These are phyloP conservation scores for Rhodocollybia butyracea DNA, from an alignment of 768 basidiomycete genomes.

Conservation along the genomic window DNA sequence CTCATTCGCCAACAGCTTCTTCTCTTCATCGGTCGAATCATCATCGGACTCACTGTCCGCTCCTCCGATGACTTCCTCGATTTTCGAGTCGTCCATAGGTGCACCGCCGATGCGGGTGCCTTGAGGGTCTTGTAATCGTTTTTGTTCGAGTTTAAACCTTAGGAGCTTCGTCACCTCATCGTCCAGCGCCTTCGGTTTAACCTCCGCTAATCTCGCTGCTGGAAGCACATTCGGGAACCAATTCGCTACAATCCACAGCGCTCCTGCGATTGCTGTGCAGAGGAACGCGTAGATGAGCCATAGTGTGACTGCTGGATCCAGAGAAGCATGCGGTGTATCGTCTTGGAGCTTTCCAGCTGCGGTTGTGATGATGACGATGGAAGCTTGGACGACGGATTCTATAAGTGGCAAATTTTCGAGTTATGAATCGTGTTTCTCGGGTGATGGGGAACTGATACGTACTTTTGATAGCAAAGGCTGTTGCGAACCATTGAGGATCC, in stretches of 20 bases:
- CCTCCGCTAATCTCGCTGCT: constrained; percentile 35
- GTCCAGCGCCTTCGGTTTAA: constrained; percentile 25
- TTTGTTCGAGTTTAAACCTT: too few relatives aligned
- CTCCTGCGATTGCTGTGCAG: constrained; percentile 30
- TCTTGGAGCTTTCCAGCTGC: constrained; percentile 40
- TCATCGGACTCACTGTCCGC: neutral
- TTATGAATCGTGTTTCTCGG: neutral
- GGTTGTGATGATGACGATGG: constrained; percentile 40
- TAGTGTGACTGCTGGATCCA: constrained; percentile 32
- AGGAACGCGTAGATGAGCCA: constrained; percentile 38
- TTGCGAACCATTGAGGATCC: constrained; percentile 38
- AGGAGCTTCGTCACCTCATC: constrained; percentile 27
- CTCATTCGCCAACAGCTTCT: constrained; percentile 21
- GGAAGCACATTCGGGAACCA: constrained; percentile 28
- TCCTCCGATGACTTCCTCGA: constrained; percentile 15
- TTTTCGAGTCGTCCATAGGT: too few relatives aligned
- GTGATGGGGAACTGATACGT: constrained; percentile 6
- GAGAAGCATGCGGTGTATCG: constrained; percentile 27
- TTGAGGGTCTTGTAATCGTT: too few relatives aligned
- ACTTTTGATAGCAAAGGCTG: constrained; percentile 42
- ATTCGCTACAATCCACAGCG: constrained; percentile 24
- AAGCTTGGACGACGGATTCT: constrained; percentile 41
- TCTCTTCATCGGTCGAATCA: neutral
- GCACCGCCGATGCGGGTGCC: too few relatives aligned
- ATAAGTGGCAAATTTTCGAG: neutral